A percentile compares a stretch with the other conserved stretches of the same genome.
These are phyloP conservation scores for Handroanthus guayacan DNA, from an alignment of 257 asterid genomes.

Conservation along the genomic window DNA sequence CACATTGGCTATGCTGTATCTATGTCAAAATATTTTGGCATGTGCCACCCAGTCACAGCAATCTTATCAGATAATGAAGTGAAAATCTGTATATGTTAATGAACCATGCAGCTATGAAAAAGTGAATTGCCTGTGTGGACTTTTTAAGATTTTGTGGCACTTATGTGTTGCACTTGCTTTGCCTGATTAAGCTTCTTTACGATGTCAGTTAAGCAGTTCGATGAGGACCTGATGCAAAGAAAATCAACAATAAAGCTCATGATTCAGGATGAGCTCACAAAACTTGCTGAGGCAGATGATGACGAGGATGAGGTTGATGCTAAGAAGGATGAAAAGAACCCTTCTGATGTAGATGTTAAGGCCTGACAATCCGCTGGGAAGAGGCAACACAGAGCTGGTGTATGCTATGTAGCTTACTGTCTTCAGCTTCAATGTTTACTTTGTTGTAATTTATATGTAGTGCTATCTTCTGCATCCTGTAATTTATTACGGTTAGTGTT, in stretches of 20 bases:
- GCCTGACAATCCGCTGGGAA: slow-evolving; percentile 42
- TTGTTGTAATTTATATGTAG: slow-evolving; percentile 30
- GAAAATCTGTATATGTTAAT: neutral
- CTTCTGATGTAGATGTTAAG: slow-evolving; percentile 55
- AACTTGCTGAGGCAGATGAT: slow-evolving; percentile 70
- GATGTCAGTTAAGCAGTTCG: slow-evolving; percentile 63
- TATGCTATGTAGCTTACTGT: slow-evolving; percentile 30
- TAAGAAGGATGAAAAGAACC: slow-evolving; percentile 44
- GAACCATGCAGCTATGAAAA: neutral
- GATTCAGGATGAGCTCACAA: slow-evolving; percentile 93
- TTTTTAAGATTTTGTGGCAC: neutral
- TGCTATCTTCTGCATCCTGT: slow-evolving; percentile 29
- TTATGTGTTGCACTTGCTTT: neutral
- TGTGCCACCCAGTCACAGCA: neutral
- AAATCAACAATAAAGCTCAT: slow-evolving; percentile 57
- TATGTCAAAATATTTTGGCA: neutral
- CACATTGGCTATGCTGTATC: neutral
- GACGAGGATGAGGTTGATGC: slow-evolving; percentile 58
- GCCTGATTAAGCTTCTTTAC: slow-evolving; percentile 16
- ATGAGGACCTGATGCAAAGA: slow-evolving; percentile 58
- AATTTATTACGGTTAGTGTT: slow-evolving; percentile 41
- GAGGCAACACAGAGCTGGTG: slow-evolving; percentile 32
- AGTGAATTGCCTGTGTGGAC: neutral
- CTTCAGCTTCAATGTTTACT: neutral
- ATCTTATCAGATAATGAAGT: neutral